Conservation (phyloP, 495 filamentous ascomycete genomes). For the Aspergillus leporis region DNA sequence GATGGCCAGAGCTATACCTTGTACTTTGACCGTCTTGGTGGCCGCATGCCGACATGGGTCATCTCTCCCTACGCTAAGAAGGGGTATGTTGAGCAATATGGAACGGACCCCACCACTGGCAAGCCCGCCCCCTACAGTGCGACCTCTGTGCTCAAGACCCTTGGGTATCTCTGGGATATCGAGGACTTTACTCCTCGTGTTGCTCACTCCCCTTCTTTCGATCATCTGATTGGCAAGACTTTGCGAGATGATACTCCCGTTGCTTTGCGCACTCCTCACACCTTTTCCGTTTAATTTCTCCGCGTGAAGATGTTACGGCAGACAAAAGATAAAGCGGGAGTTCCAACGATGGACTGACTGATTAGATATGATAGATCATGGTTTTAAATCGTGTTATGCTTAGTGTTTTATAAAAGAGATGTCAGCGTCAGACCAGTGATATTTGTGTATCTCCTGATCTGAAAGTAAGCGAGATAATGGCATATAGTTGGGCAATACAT, state of each 20-base stretch:
- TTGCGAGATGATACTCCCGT: constrained; percentile 25
- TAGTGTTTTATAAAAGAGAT: too few species aligned
- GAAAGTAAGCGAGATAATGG: too few species aligned
- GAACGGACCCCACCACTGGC: constrained; percentile 30
- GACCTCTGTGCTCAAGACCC: constrained; percentile 39
- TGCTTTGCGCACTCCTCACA: constrained; percentile 14
- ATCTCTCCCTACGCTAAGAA: constrained; percentile 50
- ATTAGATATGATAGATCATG: not conserved
- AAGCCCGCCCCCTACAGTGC: constrained; percentile 39
- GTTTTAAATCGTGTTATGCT: too few species aligned
- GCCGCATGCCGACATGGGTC: constrained; percentile 49
- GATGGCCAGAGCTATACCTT: constrained; percentile 46
- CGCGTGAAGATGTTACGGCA: not conserved
- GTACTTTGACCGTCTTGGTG: constrained; percentile 49
- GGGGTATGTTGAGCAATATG: constrained; percentile 49
- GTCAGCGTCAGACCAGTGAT: too few species aligned
- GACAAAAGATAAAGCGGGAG: not conserved
- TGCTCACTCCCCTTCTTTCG: constrained; percentile 38
- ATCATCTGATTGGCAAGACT: constrained; percentile 34
- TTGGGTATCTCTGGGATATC: constrained; percentile 49
- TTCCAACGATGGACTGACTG: not conserved
- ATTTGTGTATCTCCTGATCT: too few species aligned
- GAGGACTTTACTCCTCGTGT: constrained; percentile 45
- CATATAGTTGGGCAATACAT: too few species aligned
- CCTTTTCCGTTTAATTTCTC: not conserved